phyloP scores from a whole-genome alignment of 495 filamentous ascomycete species.

The Recurvomyces mirabilis region DNA sequence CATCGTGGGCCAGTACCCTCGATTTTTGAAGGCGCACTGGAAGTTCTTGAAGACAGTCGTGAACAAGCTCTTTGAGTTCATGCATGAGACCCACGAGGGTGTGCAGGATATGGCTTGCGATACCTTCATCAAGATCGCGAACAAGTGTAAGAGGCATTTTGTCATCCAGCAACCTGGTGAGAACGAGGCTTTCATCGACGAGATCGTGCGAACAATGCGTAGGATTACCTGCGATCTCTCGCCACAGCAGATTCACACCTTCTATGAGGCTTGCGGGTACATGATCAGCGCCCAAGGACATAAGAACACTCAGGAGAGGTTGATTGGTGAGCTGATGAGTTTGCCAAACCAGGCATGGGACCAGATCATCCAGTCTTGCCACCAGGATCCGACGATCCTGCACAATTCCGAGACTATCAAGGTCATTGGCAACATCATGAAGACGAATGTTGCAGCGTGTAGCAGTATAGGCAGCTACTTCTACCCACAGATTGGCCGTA shows the following conservation, averaged over 20 bases:
- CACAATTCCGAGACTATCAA: constrained; percentile 93
- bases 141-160: constrained; percentile 95
- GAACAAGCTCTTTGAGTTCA: constrained; percentile 99
- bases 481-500: constrained; percentile 95
- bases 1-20: constrained; percentile 96
- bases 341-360: constrained; percentile 94
- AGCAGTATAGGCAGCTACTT: constrained; percentile 94
- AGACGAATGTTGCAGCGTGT: constrained; percentile 96
- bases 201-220: constrained; percentile 88
- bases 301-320: constrained; percentile 74
- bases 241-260: constrained; percentile 95
- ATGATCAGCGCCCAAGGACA: constrained; percentile 98
- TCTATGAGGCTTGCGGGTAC: constrained; percentile 97
- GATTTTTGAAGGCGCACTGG: constrained; percentile 98
- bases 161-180: constrained; percentile 92
- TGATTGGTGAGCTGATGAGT: constrained; percentile 86
- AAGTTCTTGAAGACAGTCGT: constrained; percentile 99
- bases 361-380: constrained; percentile 75
- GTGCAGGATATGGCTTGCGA: constrained; percentile 99
- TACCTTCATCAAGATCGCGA: constrained; percentile 99
- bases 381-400: constrained; percentile 66
- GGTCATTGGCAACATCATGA: constrained; percentile 98
- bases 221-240: constrained; percentile 91
- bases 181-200: constrained; percentile 92
- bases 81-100: constrained; percentile 99